These are phyloP conservation scores for Elaeagnus macrophylla DNA, from an alignment of 306 rosid genomes.

Conservation along the genomic window DNA sequence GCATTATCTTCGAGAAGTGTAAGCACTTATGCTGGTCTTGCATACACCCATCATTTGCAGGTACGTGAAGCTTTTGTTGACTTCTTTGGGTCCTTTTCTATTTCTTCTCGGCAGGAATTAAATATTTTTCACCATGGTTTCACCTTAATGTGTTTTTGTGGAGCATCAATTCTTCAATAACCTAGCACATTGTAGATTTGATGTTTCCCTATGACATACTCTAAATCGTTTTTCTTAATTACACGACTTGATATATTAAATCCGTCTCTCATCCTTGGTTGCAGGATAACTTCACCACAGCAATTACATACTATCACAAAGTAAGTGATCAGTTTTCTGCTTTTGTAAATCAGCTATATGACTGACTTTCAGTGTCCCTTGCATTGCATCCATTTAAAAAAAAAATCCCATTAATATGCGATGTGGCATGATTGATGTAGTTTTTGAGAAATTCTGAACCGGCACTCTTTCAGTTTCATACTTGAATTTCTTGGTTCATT, in stretches of 20 bases:
- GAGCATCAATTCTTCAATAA: too few relatives aligned
- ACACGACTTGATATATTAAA: constrained; percentile 1
- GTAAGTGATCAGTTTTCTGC: constrained; percentile 36
- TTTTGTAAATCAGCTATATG: neutral
- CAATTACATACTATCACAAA: constrained; percentile 75
- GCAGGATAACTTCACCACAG: constrained; percentile 73
- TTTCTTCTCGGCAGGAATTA: neutral
- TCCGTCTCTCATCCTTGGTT: constrained; percentile 15
- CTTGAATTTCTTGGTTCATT: neutral
- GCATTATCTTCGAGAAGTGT: constrained; percentile 69
- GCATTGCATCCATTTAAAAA: too few relatives aligned
- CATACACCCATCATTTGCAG: constrained; percentile 90
- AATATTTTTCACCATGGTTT: neutral
- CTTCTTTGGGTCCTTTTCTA: neutral
- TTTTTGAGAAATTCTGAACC: neutral
- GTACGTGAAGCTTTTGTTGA: constrained; percentile 20
- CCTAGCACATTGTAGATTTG: too few relatives aligned
- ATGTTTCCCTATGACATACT: too few relatives aligned
- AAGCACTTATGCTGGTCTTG: constrained; percentile 96
- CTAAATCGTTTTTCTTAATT: too few relatives aligned
- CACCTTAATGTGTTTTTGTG: too few relatives aligned
- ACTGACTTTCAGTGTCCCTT: too few relatives aligned
- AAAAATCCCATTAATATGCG: too few relatives aligned
- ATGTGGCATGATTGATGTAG: too few relatives aligned
- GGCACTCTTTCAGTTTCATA: neutral